Conservation (phyloP, 805 yeast species). For the Ogataea thermomethanolica region DNA sequence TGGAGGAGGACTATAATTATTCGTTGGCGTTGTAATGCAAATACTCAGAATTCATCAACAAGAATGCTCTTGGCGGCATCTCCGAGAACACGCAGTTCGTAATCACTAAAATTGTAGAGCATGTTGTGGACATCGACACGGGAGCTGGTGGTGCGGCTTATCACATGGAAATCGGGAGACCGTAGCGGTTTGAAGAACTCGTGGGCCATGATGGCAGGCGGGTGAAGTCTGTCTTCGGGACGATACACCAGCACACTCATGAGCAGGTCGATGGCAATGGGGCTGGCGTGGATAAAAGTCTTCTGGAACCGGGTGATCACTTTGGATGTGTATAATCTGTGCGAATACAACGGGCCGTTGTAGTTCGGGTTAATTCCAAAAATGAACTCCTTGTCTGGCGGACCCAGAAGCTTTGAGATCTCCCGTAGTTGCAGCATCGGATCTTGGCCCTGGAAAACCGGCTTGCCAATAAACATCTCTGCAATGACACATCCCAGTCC, state of each 20-base stretch:
- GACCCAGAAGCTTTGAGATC: conserved; percentile 85
- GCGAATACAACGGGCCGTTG: conserved; percentile 71
- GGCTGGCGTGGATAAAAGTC: conserved; percentile 73
- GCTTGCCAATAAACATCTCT: conserved; percentile 87
- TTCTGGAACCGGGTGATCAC: conserved; percentile 44
- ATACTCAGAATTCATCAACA: conserved; percentile 16
- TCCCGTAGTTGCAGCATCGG: conserved; percentile 87
- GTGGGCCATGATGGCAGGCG: conserved; percentile 81
- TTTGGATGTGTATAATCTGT: conserved; percentile 39
- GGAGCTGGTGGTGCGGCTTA: conserved; percentile 31
- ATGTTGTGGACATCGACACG: conserved; percentile 38
- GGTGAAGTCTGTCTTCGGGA: conserved; percentile 78
- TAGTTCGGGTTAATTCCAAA: conserved; percentile 72
- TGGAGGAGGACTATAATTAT: conserved; percentile 94
- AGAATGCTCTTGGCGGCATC: conserved; percentile 23
- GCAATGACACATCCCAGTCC: conserved; percentile 96
- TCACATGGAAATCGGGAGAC: conserved; percentile 41
- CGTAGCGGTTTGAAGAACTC: conserved; percentile 87
- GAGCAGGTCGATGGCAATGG: conserved; percentile 81
- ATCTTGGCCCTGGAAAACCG: conserved; percentile 92
- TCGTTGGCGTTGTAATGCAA: conserved; percentile 54
- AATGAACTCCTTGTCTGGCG: conserved; percentile 72
- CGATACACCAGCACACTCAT: conserved; percentile 82
- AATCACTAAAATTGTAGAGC: conserved; percentile 67
- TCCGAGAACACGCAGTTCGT: conserved; percentile 43